Base-by-base conservation (phyloP, 805 yeast species). In the Cyberlindnera euphorbiiphila region DNA sequence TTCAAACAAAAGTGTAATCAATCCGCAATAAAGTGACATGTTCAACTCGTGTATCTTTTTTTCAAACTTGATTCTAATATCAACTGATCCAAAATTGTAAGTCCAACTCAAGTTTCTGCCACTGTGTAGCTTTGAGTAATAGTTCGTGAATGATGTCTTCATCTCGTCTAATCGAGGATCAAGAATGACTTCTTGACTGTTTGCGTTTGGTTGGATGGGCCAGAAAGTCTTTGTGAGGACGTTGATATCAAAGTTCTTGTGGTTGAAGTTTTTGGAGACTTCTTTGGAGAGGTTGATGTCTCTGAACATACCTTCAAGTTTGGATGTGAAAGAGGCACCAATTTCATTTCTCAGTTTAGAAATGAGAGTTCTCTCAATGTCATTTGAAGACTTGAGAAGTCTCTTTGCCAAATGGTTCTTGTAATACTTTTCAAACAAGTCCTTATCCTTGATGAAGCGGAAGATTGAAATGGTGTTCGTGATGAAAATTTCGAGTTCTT, bases 371-470 rank as follows among this genome's bases (percentile, higher is more conserved):
- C 79, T 78, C 57, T 88, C 97, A 4, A 82, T 61, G 42, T 85
- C 91, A 32, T 69, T 62, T 5, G 56, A 60, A 2, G 74, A 65
- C 39, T 76, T 70, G 25, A 81, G 55, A 28, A 88, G 68, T 43
- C 97, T 69, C 58, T 82, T 86, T 1, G 96, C 95, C 41, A 89
- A 67, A 61, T 85, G 96, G 37, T 80, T 84, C 50, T 87, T 87
- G 59, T 86, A 88, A 43, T 83, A 79, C 28, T 76, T 81, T 54
- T 87, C 95, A 62, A 88, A 89, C 18, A 84, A 65, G 60, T 88
- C 96, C 53, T 87, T 89, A 50, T 89, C 96, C 42, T 76, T 71
- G 31, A 88, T 68, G 53, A 76, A 79, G 39, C 81, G 66, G 51
- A 88, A 78, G 22, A 89, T 70, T 16, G 69, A 60, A 10, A 85